A percentile compares a stretch with the other conserved stretches of the same genome.
These are phyloP conservation scores for Cylindricascospora bacillispora DNA, from an alignment of 1,139 yeast genomes.

Conservation along the genomic window DNA sequence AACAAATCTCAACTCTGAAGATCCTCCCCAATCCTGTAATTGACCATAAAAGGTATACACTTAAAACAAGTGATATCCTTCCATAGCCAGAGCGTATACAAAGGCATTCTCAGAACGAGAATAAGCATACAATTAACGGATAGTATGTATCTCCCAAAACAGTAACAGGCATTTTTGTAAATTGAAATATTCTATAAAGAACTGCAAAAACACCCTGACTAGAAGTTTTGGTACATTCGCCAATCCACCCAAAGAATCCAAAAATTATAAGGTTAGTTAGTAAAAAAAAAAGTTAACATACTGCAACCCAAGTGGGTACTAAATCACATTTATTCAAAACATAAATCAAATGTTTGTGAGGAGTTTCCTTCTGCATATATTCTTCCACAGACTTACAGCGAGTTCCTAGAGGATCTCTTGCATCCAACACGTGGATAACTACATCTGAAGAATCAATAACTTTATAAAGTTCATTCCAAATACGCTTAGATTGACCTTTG, in stretches of 20 bases:
- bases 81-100: constrained; percentile 6
- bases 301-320: constrained; percentile 99
- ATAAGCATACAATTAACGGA: constrained; percentile 40
- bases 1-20: constrained; percentile 47
- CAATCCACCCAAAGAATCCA: no score
- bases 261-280: constrained; percentile 7
- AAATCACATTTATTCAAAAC: constrained; percentile 95
- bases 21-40: constrained; percentile 24
- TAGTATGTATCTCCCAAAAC: constrained; percentile 76
- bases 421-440: constrained; percentile 89
- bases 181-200: constrained; percentile 4
- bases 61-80: constrained; percentile 18
- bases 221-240: constrained; percentile 28
- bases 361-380: constrained; percentile 83
- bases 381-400: constrained; percentile 90
- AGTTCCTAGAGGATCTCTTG: constrained; percentile 95
- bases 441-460: constrained; percentile 97
- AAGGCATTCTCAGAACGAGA: constrained; percentile 26
- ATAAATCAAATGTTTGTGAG: constrained; percentile 90
- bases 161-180: constrained; percentile 72
- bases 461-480: constrained; percentile 95
- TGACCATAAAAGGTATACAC: constrained; percentile 11
- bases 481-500: constrained; percentile 96
- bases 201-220: constrained; percentile 53
- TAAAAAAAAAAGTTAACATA: constrained; percentile 40